Conservation (phyloP, 139 green algal genomes). For the Haematococcus lacustris region DNA sequence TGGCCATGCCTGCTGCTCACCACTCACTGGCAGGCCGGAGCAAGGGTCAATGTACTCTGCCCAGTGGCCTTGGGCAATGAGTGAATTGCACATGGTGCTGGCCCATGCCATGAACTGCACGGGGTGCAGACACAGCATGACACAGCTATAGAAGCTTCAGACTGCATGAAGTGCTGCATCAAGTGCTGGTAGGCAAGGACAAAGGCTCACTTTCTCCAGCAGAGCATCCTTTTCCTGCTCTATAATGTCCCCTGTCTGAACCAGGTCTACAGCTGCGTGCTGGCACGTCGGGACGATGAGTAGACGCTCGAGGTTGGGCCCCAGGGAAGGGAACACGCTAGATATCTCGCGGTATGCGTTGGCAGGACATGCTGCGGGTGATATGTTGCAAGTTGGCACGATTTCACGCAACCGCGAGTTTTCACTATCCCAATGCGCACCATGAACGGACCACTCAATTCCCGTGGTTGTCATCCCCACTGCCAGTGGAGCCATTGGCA, state of each 20-base stretch:
- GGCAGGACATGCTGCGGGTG: constrained; percentile 19
- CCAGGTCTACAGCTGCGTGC: constrained; percentile 69
- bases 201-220: constrained; percentile 55
- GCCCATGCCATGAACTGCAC: constrained; percentile 86
- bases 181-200: background rate
- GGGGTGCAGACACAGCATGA: background rate
- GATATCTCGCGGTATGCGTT: constrained; percentile 26
- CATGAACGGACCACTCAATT: constrained; percentile 68
- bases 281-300: constrained; percentile 85
- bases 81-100: constrained; percentile 53
- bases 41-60: constrained; percentile 96
- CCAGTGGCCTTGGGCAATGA: constrained; percentile 71
- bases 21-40: constrained; percentile 75
- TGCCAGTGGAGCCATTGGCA: constrained; percentile 8
- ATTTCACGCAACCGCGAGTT: background rate
- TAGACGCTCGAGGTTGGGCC: constrained; percentile 32
- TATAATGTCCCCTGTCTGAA: constrained; percentile 39
- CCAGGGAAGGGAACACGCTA: constrained; percentile 36
- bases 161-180: background rate
- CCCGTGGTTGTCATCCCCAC: constrained; percentile 37
- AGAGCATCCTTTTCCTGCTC: constrained; percentile 83
- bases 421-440: constrained; percentile 19
- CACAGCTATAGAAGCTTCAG: background rate
- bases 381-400: background rate
- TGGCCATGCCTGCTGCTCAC: too few relatives aligned